phyloP scores from a whole-genome alignment of 192 early-diverging fungal species.

The Podila verticillata region DNA sequence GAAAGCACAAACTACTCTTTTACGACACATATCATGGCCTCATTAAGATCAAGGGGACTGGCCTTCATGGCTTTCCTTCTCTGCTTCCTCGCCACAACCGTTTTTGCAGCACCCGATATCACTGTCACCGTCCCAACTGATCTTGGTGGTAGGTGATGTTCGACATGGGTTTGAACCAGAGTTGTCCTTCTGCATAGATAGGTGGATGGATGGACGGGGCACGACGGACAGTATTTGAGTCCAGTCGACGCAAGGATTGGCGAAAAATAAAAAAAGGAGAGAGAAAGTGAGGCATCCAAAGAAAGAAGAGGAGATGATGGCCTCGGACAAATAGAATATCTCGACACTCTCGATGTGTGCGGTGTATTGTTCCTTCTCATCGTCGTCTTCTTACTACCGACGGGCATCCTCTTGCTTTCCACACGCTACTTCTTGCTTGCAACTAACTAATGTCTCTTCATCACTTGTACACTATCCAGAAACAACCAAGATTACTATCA shows the following conservation, averaged over 20 bases:
- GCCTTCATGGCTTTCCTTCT: not conserved
- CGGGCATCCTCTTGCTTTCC: not conserved
- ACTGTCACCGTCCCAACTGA: not conserved
- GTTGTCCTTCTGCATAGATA: no score
- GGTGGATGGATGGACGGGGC: no score
- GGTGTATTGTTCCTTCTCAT: no score
- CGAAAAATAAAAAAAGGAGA: not conserved
- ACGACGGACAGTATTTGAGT: no score
- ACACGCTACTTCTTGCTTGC: not conserved
- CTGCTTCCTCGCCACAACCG: not conserved
- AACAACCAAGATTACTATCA: constrained; percentile 25
- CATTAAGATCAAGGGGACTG: not conserved
- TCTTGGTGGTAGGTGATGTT: not conserved
- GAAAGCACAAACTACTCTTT: no score
- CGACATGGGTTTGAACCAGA: not conserved
- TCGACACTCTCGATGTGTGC: no score
- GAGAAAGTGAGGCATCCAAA: no score
- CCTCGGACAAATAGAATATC: no score
- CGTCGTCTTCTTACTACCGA: no score
- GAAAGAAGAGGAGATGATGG: no score
- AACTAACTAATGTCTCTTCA: not conserved
- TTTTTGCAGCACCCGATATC: not conserved
- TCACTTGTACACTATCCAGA: not conserved
- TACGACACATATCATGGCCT: not conserved
- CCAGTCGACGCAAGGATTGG: no score